Base-by-base conservation (phyloP, 768 basidiomycete genomes). In the Solioccasus polychromus region DNA sequence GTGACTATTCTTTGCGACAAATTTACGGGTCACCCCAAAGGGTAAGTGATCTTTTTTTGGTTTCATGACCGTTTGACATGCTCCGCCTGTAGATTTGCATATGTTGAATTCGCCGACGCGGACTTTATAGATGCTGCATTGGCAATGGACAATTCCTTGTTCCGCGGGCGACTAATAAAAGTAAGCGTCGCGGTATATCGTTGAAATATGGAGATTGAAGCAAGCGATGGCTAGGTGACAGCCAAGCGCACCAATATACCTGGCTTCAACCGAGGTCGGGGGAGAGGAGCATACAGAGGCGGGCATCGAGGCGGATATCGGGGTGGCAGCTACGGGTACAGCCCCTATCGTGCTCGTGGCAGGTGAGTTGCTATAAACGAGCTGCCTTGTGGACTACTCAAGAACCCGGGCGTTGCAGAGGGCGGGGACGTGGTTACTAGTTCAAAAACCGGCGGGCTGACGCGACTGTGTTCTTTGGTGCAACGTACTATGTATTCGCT, bases 1-100 rank as follows among this genome's bases (percentile, higher is more conserved):
- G 93, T 99, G 34, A 99, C 96, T 1, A 99, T 99, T 61, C 83
- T 99, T 23, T 98, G 95, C 68, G 96, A 99, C 79, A 98, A 98
- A 72, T 98, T 95, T 69, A 98, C 95, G 19, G 96, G 96, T 38
- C 94, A 97, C 71, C 95, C 96, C 37, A 97, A 97, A 81, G 96
- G 96, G 93, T 93, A 53, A 25, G 60, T 50, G 50, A 17, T 39
- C 40, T 39, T 20, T 46, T 45, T 71, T 63, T 24, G 22, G 22
- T n/a, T 43, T 49, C 14, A 31, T 26, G 39, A 48, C 39, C 25
- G 31, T 45, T 19, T 37, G 42, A 44, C 48, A n/a, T 51, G 38
- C 35, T 41, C 46, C 49, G 24, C 44, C 46, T 22, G n/a, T 57
- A 97, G 94, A 40, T 99, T 88, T 71, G 95, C 95, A 42, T 99